Conservation (phyloP, 2,329 filamentous ascomycete genomes). For the Rhynchosporium secalis region DNA sequence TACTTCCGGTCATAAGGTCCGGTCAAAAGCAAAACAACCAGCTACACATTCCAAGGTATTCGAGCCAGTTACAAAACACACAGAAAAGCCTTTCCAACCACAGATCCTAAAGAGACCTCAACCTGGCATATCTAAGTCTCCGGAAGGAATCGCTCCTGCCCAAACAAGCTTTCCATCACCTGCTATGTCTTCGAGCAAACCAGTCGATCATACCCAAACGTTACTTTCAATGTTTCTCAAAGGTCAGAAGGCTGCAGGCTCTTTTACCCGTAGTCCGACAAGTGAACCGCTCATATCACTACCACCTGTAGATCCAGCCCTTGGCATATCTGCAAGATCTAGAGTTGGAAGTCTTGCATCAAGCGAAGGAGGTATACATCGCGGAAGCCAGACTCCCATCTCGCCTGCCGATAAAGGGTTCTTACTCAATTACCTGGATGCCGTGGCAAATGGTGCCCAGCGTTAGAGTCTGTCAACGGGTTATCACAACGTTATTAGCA, state of each 20-base stretch:
- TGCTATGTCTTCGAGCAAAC: conserved; percentile 43
- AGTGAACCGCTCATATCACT: conserved; percentile 19
- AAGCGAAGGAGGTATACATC: conserved; percentile 38
- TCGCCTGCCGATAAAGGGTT: conserved; percentile 75
- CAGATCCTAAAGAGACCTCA: conserved; percentile 54
- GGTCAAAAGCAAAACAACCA: conserved; percentile 19
- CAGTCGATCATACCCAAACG: conserved; percentile 48
- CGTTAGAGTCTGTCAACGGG: conserved; percentile 10
- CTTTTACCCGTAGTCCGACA: conserved; percentile 15
- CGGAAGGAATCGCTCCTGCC: conserved; percentile 23
- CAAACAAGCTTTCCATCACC: conserved; percentile 14
- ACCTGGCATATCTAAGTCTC: conserved; percentile 37
- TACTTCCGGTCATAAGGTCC: conserved; percentile 10
- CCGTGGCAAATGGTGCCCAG: conserved; percentile 36
- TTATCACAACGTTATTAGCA: conserved; percentile 2
- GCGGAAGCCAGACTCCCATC: conserved; percentile 55
- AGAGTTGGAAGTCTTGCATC: conserved; percentile 38
- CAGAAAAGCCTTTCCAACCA: conserved; percentile 50
- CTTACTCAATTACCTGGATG: conserved; percentile 71
- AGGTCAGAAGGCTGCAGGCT: conserved; percentile 18
- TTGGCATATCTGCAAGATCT: conserved; percentile 28
- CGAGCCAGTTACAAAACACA: conserved; percentile 16
- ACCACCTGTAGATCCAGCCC: conserved; percentile 21
- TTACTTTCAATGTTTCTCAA: conserved; percentile 41
- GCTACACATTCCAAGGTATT: conserved; percentile 6